Base-by-base conservation (phyloP, 108 stramenopile species). In the Fragilariopsis cylindrus region DNA sequence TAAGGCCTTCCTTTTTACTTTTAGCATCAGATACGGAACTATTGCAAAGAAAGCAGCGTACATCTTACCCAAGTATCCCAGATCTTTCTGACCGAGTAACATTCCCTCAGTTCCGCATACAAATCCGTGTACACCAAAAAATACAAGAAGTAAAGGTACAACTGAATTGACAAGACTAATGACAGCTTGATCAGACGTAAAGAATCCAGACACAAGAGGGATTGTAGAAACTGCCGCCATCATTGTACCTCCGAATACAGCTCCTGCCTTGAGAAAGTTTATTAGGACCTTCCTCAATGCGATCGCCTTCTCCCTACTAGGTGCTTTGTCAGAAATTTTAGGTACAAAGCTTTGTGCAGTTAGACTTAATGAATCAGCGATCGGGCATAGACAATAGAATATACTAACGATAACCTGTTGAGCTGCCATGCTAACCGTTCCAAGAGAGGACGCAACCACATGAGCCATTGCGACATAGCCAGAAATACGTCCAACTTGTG, bases 381-480 rank as follows among this genome's bases (percentile, higher is more conserved):
- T 83, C 12, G 93, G 93, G 21, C 82, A 83, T 9, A 94, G 70
- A 68, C 89, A 87, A 73, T 88, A 90, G 66, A 94, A 92, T 6
- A 94, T 71, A 18, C 87, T 85, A 21, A 90, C 76, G 45, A 94
- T 87, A 42, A 94, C 85, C 74, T 91, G 90, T 60, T 94, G 88
- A 1, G 87, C 90, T 3, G 89, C 93, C 93, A 94, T 92, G 70
- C 82, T 82, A 19, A 86, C 65, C 6, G 88, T 86, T 45, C 90
- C 90, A 7, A 94, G 76, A 13, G 87, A 83, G 13, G 80, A 82
- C 7, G 90, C 82, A 7, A 90, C 93, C 2, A 90, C 90, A 70
- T 94, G 90, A 8, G 81, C 79, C 93, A 94, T 94, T 66, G 93
- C 90, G 50, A 94, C 80, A 72, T 92, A 94, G 2, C 84, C 89